Percentiles rank a stretch among this genome's conserved stretches.
phyloP scores from a whole-genome alignment of 257 asterid species.

The Fraxinus anomala region DNA sequence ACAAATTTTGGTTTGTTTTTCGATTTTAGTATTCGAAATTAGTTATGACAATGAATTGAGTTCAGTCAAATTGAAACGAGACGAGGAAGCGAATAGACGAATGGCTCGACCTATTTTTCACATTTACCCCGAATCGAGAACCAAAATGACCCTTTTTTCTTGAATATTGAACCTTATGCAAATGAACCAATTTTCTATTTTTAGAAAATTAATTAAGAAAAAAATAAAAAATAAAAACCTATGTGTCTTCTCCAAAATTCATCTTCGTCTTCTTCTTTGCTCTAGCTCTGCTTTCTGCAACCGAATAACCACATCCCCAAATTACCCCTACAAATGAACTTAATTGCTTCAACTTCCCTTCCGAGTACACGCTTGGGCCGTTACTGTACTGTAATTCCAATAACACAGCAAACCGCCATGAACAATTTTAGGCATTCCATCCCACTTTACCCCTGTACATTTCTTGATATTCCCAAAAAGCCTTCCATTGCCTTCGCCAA shows the following conservation, averaged over 20 bases:
- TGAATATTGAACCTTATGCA: no score
- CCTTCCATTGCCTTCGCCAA: conserved; percentile 38
- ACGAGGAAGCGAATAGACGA: no score
- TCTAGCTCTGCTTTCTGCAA: not conserved
- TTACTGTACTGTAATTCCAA: conserved; percentile 15
- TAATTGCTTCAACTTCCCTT: conserved; percentile 27
- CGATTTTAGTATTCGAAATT: no score
- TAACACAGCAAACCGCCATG: conserved; percentile 27
- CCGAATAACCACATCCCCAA: not conserved
- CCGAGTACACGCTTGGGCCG: conserved; percentile 8
- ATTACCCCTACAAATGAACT: conserved; percentile 28
- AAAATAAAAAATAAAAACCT: not conserved
- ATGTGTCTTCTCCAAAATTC: not conserved
- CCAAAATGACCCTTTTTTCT: no score
- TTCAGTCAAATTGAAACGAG: no score
- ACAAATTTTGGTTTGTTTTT: no score
- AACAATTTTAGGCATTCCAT: conserved; percentile 11
- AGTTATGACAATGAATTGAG: no score
- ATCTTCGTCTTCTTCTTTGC: not conserved
- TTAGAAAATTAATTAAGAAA: not conserved
- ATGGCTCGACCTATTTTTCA: no score
- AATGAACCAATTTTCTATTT: no score
- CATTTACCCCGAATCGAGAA: no score
- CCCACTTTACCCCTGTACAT: conserved; percentile 34
- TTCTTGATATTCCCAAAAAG: conserved; percentile 19